Conservation (phyloP, 495 filamentous ascomycete genomes). For the Mytilinidion resinicola region DNA sequence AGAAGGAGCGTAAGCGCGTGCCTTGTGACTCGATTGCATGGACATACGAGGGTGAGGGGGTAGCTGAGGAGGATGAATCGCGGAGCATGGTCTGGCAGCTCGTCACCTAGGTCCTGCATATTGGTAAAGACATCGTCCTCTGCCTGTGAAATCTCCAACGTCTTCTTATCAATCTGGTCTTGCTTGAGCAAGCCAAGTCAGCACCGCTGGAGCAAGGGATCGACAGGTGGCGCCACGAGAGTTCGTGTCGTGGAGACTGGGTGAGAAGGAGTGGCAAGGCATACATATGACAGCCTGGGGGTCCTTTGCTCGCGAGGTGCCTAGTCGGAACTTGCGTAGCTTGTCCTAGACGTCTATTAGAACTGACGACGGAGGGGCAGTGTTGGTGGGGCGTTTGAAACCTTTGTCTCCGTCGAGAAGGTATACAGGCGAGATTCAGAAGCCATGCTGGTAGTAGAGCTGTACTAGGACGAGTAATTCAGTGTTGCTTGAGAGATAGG, state of each 20-base stretch:
- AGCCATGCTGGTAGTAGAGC: conserved; percentile 28
- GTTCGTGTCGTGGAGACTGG: conserved; percentile 1
- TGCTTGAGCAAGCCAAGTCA: conserved; percentile 32
- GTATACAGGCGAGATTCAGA: conserved; percentile 89
- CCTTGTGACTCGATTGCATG: conserved; percentile 15
- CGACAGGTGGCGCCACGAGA: neutral
- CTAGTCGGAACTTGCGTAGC: conserved; percentile 85
- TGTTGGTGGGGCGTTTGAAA: no score
- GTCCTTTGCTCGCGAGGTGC: conserved; percentile 78
- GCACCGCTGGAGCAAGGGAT: conserved; percentile 11
- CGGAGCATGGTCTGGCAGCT: conserved; percentile 87
- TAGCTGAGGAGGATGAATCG: conserved; percentile 86
- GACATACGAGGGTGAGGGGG: conserved; percentile 69
- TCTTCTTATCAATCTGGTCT: conserved; percentile 84
- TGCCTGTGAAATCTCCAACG: conserved; percentile 71
- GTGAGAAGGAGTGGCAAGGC: conserved; percentile 22
- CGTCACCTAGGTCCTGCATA: conserved; percentile 73
- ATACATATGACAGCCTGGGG: conserved; percentile 92
- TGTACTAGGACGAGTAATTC: neutral
- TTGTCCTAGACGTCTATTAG: conserved; percentile 43
- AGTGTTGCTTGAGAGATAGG: conserved; percentile 6
- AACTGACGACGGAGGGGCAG: no score
- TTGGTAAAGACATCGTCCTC: conserved; percentile 73
- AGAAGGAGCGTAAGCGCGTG: neutral
- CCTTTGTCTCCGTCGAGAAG: conserved; percentile 77